These are phyloP conservation scores for Wickerhamomyces mucosus DNA, from an alignment of 805 yeast species.

Conservation along the genomic window DNA sequence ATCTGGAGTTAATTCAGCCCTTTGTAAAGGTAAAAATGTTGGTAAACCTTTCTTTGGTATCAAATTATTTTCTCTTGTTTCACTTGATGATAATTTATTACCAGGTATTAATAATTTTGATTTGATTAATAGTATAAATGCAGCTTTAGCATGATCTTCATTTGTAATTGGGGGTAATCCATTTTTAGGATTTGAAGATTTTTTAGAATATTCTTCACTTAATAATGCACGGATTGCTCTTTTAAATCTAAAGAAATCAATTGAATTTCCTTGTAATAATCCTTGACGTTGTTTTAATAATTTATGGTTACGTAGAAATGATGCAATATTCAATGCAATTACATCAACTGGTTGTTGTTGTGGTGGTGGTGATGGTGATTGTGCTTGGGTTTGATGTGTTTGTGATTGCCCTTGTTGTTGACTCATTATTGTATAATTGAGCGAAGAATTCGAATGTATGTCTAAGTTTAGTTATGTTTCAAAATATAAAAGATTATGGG, in stretches of 20 bases:
- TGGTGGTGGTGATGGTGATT: constrained; percentile 1
- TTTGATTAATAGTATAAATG: constrained; percentile 61
- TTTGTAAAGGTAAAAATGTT: constrained; percentile 42
- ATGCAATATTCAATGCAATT: constrained; percentile 59
- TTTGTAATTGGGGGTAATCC: constrained; percentile 39
- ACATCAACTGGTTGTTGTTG: constrained; percentile 29
- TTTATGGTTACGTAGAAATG: constrained; percentile 53
- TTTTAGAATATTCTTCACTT: constrained; percentile 57
- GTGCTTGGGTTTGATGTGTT: no score
- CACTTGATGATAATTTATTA: constrained; percentile 58
- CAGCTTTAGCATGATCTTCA: constrained; percentile 48
- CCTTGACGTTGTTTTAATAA: constrained; percentile 79
- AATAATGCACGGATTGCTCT: constrained; percentile 72
- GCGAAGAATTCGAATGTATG: no score
- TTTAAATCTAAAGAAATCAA: constrained; percentile 81
- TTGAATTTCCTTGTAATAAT: constrained; percentile 54
- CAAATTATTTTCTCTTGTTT: constrained; percentile 52
- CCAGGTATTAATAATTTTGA: constrained; percentile 70
- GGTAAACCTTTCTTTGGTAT: constrained; percentile 57
- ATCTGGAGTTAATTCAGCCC: constrained; percentile 53
- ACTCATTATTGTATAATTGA: no score
- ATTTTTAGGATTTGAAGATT: constrained; percentile 36
- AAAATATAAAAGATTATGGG: no score
- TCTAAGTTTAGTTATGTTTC: no score
- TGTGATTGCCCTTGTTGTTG: no score